Percentiles rank a stretch among this genome's conserved stretches.
Evolutionary conservation across 805 yeast genomes (phyloP).

Genomic region (Sugiyamaella lignohabitans): DNA sequence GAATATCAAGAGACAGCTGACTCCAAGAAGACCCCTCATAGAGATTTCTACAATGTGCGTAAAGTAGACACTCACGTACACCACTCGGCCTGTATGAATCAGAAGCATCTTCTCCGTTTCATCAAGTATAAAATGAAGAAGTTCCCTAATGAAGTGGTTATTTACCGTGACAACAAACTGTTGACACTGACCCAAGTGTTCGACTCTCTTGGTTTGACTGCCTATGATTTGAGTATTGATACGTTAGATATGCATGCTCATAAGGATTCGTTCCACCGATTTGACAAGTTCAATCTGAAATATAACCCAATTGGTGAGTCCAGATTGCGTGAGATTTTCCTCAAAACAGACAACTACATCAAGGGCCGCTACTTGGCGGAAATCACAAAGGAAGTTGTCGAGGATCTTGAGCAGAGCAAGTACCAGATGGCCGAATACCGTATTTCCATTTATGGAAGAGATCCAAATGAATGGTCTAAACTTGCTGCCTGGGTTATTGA

Average conservation of each 20-base stretch:
- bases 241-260: conserved; percentile 99
- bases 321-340: conserved; percentile 88
- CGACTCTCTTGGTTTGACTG: conserved; percentile 81
- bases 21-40: conserved; percentile 87
- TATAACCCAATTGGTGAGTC: conserved; percentile 99
- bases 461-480: conserved; percentile 88
- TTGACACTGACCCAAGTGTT: conserved; percentile 86
- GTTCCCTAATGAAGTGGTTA: conserved; percentile 80
- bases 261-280: conserved; percentile 94
- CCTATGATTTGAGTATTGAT: conserved; percentile 92
- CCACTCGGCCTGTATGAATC: conserved; percentile 99
- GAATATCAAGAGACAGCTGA: conserved; percentile 90
- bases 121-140: conserved; percentile 92
- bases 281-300: conserved; percentile 93
- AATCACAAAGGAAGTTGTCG: conserved; percentile 85
- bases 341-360: conserved; percentile 91
- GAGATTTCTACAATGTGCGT: conserved; percentile 94
- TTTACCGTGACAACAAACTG: conserved; percentile 85
- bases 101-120: conserved; percentile 88
- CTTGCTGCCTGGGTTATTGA: conserved; percentile 94
- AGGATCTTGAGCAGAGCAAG: conserved; percentile 89
- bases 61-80: conserved; percentile 98
- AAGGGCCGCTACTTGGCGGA: conserved; percentile 88
- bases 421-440: conserved; percentile 97
- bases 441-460: conserved; percentile 89